Evolutionary conservation across 1,139 yeast genomes (phyloP).

Genomic region (Protomyces inundatus): DNA sequence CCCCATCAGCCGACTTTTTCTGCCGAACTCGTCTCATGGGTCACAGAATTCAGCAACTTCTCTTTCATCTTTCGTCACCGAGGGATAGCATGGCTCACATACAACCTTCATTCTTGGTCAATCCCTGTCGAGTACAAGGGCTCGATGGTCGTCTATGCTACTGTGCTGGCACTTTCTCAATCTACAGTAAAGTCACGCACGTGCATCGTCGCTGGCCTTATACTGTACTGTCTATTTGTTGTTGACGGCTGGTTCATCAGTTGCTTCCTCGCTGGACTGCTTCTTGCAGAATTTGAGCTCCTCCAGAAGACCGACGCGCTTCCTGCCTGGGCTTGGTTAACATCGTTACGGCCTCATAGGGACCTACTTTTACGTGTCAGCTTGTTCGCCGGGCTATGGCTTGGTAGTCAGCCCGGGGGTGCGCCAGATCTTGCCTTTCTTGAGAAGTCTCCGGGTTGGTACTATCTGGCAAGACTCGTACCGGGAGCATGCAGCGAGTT

Average conservation of each 20-base stretch:
- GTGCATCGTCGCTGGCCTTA: constrained; percentile 6
- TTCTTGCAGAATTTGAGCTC: constrained; percentile 20
- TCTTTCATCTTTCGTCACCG: constrained; percentile 11
- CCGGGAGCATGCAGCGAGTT: constrained; percentile 17
- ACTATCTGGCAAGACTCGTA: constrained; percentile 8
- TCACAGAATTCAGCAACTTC: constrained; percentile 13
- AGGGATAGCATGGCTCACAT: constrained; percentile 19
- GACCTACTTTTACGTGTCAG: not conserved
- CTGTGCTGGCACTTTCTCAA: constrained; percentile 6
- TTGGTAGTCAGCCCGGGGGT: constrained; percentile 15
- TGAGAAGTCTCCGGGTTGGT: constrained; percentile 17
- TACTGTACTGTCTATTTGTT: constrained; percentile 10
- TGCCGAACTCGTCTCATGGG: constrained; percentile 9
- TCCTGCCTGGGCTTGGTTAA: constrained; percentile 1
- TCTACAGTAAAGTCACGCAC: constrained; percentile 6
- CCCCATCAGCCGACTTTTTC: constrained; percentile 7
- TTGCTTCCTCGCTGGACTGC: constrained; percentile 10
- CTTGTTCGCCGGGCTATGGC: constrained; percentile 14
- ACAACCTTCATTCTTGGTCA: constrained; percentile 24
- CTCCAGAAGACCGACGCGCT: not conserved
- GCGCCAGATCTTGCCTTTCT: constrained; percentile 7
- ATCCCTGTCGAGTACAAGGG: constrained; percentile 20
- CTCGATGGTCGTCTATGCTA: constrained; percentile 15
- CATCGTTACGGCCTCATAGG: not conserved
- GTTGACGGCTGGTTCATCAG: constrained; percentile 25